Conservation (phyloP, 441 rosid species). For the Geranium incanum region DNA sequence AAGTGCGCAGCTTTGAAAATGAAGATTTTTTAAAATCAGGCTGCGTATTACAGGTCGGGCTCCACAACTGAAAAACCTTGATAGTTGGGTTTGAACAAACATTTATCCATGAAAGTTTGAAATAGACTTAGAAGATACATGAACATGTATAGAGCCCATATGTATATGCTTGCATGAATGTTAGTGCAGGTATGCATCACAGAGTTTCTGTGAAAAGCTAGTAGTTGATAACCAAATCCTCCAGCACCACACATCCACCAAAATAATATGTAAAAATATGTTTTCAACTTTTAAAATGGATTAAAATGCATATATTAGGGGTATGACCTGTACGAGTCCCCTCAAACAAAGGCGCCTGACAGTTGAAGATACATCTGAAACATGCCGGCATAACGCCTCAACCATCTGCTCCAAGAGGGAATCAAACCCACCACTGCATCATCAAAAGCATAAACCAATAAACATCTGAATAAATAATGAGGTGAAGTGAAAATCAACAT, state of each 20-base stretch:
- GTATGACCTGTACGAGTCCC: slow-evolving; percentile 84
- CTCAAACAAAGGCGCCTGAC: slow-evolving; percentile 92
- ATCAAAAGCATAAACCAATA: slow-evolving; percentile 21
- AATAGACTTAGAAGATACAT: not conserved
- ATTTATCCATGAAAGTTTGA: not conserved
- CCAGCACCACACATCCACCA: too few relatives aligned
- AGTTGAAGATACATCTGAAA: slow-evolving; percentile 91
- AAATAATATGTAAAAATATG: not conserved
- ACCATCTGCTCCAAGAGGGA: slow-evolving; percentile 92
- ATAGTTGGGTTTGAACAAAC: not conserved
- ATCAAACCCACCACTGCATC: slow-evolving; percentile 63
- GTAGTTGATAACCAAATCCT: not conserved
- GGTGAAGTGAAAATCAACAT: slow-evolving; percentile 4
- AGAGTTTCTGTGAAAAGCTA: slow-evolving; percentile 10
- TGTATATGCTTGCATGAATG: too few relatives aligned
- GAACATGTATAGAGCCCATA: not conserved
- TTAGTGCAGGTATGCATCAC: not conserved
- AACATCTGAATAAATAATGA: slow-evolving; percentile 12
- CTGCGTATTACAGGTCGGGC: not conserved
- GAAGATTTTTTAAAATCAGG: not conserved
- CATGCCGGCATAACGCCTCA: slow-evolving; percentile 86
- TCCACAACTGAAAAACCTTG: too few relatives aligned
- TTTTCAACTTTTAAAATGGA: not conserved
- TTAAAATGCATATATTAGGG: not conserved
- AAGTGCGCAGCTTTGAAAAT: not conserved